Conservation (phyloP, 345 rosid genomes). For the Turnera subulata region DNA sequence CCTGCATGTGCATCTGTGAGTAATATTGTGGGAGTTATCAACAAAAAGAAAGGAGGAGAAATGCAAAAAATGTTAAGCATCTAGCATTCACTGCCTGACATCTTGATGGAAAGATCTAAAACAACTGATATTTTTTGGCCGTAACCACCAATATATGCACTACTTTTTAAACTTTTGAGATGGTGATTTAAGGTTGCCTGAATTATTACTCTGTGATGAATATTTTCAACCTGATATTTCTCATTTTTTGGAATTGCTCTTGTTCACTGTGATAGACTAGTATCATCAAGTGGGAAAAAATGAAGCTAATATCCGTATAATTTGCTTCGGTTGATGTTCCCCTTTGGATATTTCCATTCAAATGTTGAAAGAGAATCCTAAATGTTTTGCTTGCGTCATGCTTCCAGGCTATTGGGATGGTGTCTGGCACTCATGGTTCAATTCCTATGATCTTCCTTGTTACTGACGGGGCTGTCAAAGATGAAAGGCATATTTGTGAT, state of each 20-base stretch:
- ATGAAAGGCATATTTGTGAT: constrained; percentile 79
- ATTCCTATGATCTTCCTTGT: constrained; percentile 76
- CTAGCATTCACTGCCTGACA: neutral
- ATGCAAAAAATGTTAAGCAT: neutral
- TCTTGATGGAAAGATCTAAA: neutral
- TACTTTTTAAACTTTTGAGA: neutral
- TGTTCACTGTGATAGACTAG: too few species aligned
- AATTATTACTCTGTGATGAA: neutral
- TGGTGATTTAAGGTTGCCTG: neutral
- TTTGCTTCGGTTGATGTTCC: neutral
- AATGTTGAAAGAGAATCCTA: neutral
- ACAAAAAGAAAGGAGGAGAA: neutral
- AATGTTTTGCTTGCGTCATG: constrained; percentile 9
- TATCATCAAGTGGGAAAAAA: neutral
- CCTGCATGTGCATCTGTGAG: too few species aligned
- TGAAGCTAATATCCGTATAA: neutral
- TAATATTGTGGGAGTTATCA: too few species aligned
- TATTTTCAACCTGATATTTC: neutral
- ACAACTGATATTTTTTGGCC: neutral
- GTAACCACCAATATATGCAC: neutral
- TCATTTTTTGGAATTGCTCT: neutral
- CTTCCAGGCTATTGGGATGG: constrained; percentile 87
- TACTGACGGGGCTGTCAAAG: constrained; percentile 93
- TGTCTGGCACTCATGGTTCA: constrained; percentile 49
- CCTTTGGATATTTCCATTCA: neutral